Base-by-base conservation (phyloP, 306 rosid genomes). In the Amphicarpaea edgeworthii region DNA sequence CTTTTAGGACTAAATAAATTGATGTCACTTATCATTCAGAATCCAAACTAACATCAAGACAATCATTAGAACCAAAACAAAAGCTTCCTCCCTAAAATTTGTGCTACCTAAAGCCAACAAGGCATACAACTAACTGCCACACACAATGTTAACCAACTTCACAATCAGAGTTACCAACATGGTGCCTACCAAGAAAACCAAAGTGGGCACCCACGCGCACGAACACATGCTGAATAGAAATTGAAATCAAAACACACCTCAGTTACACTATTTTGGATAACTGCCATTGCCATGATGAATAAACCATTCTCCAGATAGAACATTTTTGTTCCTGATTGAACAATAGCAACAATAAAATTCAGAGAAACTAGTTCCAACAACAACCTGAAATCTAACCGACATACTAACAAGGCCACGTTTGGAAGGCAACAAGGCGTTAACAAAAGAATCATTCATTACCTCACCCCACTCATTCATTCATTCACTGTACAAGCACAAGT, bases 401-500 rank as follows among this genome's bases (percentile, higher is more conserved):
- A 85, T 75, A 79, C 69, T 65, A 83, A 49, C 8, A 49, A 47
- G 75, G 79, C 76, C 76, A 82, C 47, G 42, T 68, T 77, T 80
- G 15, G 10, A 68, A 70, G 26, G 78, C 75, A 54, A 62, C 76
- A 72, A 24, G 62, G 54, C 45, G 50, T 38, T 1, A 64, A 58
- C 68, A 37, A 38, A 62, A 51, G 75, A 77, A 73, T 42, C 47
- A 61, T 16, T 82, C 80, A 86, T 17, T 24, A 42, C 53, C 6
- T 28, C 64, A 70, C 15, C 9, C 66, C 3, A 20, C 68, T 20
- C 76, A 86, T 21, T 20, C 40, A 34, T 34, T 34, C 9, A 34
- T 34, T 34, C 47, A 90, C 87, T 92, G 97, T 90, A 96, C 99
- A 90, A 96, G 91, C 81, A 96, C 99, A 51, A 93, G 96, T 69